Evolutionary conservation across 805 yeast genomes (phyloP).

Genomic region (Barnettozyma wickerhamii): DNA sequence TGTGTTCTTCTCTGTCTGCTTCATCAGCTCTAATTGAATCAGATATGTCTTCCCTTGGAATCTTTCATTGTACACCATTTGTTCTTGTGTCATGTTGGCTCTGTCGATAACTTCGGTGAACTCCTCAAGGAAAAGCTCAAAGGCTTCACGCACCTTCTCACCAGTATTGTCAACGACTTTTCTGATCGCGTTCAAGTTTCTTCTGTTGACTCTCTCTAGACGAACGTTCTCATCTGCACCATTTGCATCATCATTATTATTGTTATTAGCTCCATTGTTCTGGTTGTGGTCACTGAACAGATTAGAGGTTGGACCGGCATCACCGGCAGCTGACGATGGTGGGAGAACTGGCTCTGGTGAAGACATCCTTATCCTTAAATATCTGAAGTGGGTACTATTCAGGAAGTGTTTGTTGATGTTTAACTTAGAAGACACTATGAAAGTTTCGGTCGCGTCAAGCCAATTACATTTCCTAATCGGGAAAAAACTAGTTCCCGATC

Average conservation of each 20-base stretch:
- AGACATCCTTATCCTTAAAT: slow-evolving; percentile 16
- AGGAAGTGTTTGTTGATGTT: too few relatives aligned
- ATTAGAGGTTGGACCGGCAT: slow-evolving; percentile 18
- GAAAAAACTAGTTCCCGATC: too few relatives aligned
- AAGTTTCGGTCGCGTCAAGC: slow-evolving; percentile 7
- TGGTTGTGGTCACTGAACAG: slow-evolving; percentile 16
- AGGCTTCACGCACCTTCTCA: slow-evolving; percentile 87
- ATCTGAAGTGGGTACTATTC: too few relatives aligned
- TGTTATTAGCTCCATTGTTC: slow-evolving; percentile 7
- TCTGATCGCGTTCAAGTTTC: slow-evolving; percentile 66
- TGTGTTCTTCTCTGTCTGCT: slow-evolving; percentile 67
- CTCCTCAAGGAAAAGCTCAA: slow-evolving; percentile 76
- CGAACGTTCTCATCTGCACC: slow-evolving; percentile 11
- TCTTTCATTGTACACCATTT: slow-evolving; percentile 31
- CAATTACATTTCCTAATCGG: slow-evolving; percentile 18
- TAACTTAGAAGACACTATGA: too few relatives aligned
- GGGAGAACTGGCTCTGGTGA: slow-evolving; percentile 19
- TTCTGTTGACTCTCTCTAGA: slow-evolving; percentile 39
- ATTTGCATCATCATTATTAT: slow-evolving; percentile 10
- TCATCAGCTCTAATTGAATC: slow-evolving; percentile 79
- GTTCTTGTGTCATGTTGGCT: slow-evolving; percentile 26
- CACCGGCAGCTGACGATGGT: slow-evolving; percentile 20
- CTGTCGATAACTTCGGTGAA: slow-evolving; percentile 40
- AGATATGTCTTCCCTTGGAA: slow-evolving; percentile 61
- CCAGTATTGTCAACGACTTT: slow-evolving; percentile 90